These are phyloP conservation scores for Cornus controversa DNA, from an alignment of 148 eudicot genomes.

Conservation along the genomic window DNA sequence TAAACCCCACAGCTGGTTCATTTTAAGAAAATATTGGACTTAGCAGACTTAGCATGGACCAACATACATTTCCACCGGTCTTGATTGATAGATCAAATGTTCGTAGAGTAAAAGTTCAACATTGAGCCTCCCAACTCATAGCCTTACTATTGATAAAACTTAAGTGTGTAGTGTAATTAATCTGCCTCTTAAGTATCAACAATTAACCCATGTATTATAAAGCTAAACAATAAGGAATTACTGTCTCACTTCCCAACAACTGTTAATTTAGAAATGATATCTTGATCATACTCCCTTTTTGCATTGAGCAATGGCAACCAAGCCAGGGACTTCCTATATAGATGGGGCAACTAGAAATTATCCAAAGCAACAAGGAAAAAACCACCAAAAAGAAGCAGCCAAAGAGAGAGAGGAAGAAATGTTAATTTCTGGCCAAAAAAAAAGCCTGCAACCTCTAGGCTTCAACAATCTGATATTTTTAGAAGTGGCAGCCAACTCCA, in stretches of 20 bases:
- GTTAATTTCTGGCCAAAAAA: too few relatives aligned
- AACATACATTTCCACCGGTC: not conserved
- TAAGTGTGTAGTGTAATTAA: not conserved
- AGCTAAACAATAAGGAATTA: not conserved
- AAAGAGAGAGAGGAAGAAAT: too few relatives aligned
- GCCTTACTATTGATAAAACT: not conserved
- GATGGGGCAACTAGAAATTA: not conserved
- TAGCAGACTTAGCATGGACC: not conserved
- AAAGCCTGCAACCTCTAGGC: not conserved
- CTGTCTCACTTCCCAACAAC: not conserved
- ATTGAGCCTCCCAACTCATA: not conserved
- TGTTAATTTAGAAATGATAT: not conserved
- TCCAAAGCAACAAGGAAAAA: too few relatives aligned
- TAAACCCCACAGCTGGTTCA: not conserved
- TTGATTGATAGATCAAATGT: not conserved
- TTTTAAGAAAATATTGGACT: not conserved
- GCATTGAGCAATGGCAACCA: not conserved
- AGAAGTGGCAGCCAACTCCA: not conserved
- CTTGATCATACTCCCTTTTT: not conserved
- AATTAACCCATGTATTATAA: not conserved
- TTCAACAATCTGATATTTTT: not conserved
- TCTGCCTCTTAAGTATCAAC: not conserved
- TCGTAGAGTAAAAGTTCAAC: not conserved
- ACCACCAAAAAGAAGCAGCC: too few relatives aligned
- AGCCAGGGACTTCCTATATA: not conserved